A percentile compares a stretch with the other conserved stretches of the same genome.
These are phyloP conservation scores for Aspergillus sp. DNA, from an alignment of 2,329 filamentous ascomycete genomes.

Conservation along the genomic window DNA sequence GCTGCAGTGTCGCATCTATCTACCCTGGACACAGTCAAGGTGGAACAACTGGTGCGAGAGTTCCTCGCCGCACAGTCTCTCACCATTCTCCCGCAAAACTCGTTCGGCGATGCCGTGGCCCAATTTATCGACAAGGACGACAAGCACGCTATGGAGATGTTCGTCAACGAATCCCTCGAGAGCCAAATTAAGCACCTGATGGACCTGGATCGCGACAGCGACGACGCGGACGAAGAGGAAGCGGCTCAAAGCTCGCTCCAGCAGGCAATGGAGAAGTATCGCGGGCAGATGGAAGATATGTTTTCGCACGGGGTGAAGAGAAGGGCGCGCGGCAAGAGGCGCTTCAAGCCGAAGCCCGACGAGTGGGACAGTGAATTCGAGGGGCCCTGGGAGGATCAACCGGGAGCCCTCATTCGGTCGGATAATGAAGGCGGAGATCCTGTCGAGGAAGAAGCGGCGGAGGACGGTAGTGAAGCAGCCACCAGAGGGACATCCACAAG, in stretches of 20 bases:
- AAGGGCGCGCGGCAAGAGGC: constrained; percentile 50
- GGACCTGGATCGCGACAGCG: constrained; percentile 63
- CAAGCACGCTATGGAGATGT: constrained; percentile 83
- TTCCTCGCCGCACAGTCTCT: constrained; percentile 84
- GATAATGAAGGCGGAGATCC: constrained; percentile 50
- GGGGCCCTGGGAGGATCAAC: constrained; percentile 79
- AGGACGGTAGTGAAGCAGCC: constrained; percentile 42
- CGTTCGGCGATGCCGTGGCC: constrained; percentile 86
- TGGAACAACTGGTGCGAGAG: constrained; percentile 83
- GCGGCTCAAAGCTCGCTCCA: constrained; percentile 68
- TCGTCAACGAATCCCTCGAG: constrained; percentile 69
- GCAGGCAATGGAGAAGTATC: constrained; percentile 70
- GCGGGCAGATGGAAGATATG: constrained; percentile 65
- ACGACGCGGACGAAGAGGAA: constrained; percentile 66
- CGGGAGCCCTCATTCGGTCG: constrained; percentile 59
- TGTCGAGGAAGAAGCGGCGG: constrained; percentile 44
- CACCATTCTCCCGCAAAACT: constrained; percentile 87
- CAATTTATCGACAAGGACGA: constrained; percentile 96
- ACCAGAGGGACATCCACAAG: constrained; percentile 39
- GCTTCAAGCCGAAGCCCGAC: constrained; percentile 71
- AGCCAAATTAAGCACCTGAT: constrained; percentile 70
- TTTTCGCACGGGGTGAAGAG: constrained; percentile 66
- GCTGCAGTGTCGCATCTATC: constrained; percentile 59
- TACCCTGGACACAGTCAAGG: constrained; percentile 72
- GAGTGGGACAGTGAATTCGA: constrained; percentile 89